Base-by-base conservation (phyloP, 805 yeast species). In the Wickerhamomyces sydowiorum region DNA sequence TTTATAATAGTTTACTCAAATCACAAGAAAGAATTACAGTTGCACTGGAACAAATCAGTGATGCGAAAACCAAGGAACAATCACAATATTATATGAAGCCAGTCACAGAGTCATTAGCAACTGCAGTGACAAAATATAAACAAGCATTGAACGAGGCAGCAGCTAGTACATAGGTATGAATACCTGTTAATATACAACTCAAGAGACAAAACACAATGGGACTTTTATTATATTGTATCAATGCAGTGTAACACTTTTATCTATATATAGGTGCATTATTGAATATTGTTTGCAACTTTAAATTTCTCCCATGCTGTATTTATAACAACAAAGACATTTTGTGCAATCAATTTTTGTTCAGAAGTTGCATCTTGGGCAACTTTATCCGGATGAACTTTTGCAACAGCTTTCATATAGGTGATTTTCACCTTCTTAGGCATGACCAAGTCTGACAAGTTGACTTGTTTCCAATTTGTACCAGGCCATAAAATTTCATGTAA, bases 271-370 rank as follows among this genome's bases (percentile, higher is more conserved):
- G 4, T 19, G 22, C 9, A 14, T 22, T 28, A 67, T 36, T 53
- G 61, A 36, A 77, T 59, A 23, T 65, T 67, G 56, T 85, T 84
- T 43, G 75, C 75, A 32, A 59, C 65, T 54, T 82, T 85, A 60
- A 88, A 89, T 18, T 61, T 64, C 51, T 87, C 97, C 98, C 99
- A 93, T 2, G 97, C 89, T 51, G 79, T 75, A 61, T 89, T 91
- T 47, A 93, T 67, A 0, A 80, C 72, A 31, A 89, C 84, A 57
- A 93, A 93, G 0, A 91, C 91, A 20, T 79, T 80, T 52, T 90
- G 91, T 14, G 97, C 93, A 36, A 91, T 71, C 82, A 91, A 75
- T 57, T 83, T 82, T 43, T 78, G 76, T 53, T 88, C 95, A 6
- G 80, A 67, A 7, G 80, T 66, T 2, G 82, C 76, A 19, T 64